Base-by-base conservation (phyloP, 2,329 filamentous ascomycete species). In the Cladosporium austrohemisphaericum region DNA sequence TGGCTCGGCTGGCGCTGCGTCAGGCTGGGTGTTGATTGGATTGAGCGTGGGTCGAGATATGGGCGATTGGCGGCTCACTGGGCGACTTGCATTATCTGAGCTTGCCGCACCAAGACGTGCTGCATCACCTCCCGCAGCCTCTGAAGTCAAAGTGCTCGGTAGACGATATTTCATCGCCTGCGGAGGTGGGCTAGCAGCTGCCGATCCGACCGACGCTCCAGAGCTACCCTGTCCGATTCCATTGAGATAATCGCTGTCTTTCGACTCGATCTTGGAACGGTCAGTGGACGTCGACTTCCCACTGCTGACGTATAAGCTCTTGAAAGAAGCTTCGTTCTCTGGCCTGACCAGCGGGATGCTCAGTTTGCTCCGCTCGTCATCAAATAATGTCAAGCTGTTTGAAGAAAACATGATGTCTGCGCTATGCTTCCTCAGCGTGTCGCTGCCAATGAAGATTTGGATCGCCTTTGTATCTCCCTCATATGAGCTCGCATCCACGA, bases 331-430 rank as follows among this genome's bases (percentile, higher is more conserved):
- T 50, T 95, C 89, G 60, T 95, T 85, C 67, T 97, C 93, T 0
- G 93, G 93, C 22, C 93, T 83, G 32, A 95, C 90, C 57, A 98
- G 86, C 2, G 93, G 93, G 26, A 98, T 85, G 13, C 88, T 90
- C 10, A 97, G 75, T 62, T 92, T 93, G 65, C 87, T 89, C 37
- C 86, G 80, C 51, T 95, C 88, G 62, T 89, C 86, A 58, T 94
- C 88, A 58, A 90, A 91, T 22, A 97, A 75, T 0, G 86, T 86
- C 74, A 98, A 81, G 55, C 86, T 85, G 62, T 95, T 95, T 56
- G 91, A 88, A 0, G 93, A 97, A 60, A 98, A 88, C 18, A 97
- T 72, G 9, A 98, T 78, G 65, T 97, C 93, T 19, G 89, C 92
- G 57, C 87, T 95, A 63, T 95, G 88, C 8, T 85, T 78, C 54